Base-by-base conservation (phyloP, 2,329 filamentous ascomycete genomes). In the Colletotrichum viniferum region DNA sequence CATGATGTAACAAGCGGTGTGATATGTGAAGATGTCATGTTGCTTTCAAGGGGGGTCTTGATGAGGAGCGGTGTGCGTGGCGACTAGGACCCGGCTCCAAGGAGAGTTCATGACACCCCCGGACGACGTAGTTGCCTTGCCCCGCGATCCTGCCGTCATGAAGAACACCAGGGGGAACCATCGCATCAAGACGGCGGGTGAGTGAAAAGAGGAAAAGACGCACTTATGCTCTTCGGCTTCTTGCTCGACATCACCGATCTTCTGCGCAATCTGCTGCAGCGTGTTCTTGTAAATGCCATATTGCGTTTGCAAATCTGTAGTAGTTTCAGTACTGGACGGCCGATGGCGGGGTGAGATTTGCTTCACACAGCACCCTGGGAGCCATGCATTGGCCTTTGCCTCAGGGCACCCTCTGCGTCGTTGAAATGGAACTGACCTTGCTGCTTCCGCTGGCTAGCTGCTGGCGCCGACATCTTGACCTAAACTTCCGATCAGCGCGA, bases 221-320 rank as follows among this genome's bases (percentile, higher is more conserved):
- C 87, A 98, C 97, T 98, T 98, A 89, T 99, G 97, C 84, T 99
- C 97, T 85, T 99, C 97, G 24, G 95, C 93, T 84, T 98, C 97
- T 84, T 98, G 95, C 87, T 99, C 97, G 72, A 99, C 96, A 82
- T 98, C 96, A 55, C 97, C 97, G 80, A 99, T 98, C 85, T 98
- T 98, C 82, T 96, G 94, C 34, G 97, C 97, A 81, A 99, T 92
- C 82, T 97, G 95, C 86, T 98, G 96, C 74, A 99, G 91, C 5
- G 90, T 92, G 79, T 91, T 93, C 83, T 94, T 94, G 86, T 92
- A 96, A 85, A 92, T 95, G 79, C 91, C 91, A 84, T 97, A 97
- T 80, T 95, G 94, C 65, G 89, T 87, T 86, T 97, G 95, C 79
- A 97, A 91, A 83, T 97, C 95, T 97, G 80, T 21, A 24, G 7